A percentile compares a stretch with the other conserved stretches of the same genome.
phyloP scores from a whole-genome alignment of 257 asterid species.

The Solanum chmielewskii region DNA sequence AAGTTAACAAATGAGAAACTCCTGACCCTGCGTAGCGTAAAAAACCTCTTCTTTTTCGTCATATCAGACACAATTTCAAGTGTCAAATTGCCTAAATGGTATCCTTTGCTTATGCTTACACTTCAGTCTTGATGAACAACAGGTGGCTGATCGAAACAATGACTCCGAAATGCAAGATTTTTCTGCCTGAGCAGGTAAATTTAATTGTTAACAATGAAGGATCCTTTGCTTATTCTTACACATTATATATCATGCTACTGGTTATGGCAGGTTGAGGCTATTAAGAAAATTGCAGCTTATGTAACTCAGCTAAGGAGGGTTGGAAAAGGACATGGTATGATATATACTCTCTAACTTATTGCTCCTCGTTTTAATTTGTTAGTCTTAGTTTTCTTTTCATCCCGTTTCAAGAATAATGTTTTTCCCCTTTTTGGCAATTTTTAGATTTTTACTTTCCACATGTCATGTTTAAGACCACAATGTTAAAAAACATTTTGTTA shows the following conservation, averaged over 20 bases:
- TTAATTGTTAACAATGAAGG: background rate
- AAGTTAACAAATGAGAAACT: conserved; percentile 58
- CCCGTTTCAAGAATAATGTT: no score
- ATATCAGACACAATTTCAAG: background rate
- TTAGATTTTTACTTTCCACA: no score
- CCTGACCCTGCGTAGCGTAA: conserved; percentile 42
- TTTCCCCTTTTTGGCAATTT: no score
- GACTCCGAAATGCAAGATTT: conserved; percentile 63
- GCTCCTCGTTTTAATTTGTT: background rate
- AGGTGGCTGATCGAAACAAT: conserved; percentile 56
- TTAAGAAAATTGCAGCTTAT: conserved; percentile 62
- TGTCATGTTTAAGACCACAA: background rate
- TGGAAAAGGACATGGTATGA: conserved; percentile 84
- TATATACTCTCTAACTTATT: background rate
- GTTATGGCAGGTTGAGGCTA: conserved; percentile 47
- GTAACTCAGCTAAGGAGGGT: conserved; percentile 76
- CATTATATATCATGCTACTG: background rate
- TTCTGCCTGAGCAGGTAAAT: conserved; percentile 58
- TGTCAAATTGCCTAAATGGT: background rate
- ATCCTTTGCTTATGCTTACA: background rate
- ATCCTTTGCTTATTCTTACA: background rate
- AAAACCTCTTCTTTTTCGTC: background rate
- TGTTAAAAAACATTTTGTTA: background rate
- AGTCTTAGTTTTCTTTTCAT: no score
- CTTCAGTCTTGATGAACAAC: background rate